Percentiles rank a stretch among this genome's conserved stretches.
These are phyloP conservation scores for Bretziella fagacearum DNA, from an alignment of 2,329 filamentous ascomycete genomes.

Conservation along the genomic window DNA sequence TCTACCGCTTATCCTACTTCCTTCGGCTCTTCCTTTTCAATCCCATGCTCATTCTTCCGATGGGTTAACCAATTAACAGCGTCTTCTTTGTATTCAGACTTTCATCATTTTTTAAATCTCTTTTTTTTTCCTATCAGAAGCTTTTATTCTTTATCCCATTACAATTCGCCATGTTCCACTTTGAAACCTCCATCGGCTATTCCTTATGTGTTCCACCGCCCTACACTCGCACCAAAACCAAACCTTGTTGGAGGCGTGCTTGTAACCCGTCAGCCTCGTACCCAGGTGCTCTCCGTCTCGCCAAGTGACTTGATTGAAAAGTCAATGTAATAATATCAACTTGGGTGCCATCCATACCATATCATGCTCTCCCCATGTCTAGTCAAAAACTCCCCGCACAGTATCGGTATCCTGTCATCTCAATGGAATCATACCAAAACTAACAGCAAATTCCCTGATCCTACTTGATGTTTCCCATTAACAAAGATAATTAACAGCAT, in stretches of 20 bases:
- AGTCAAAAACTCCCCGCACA: neutral
- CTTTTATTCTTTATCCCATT: neutral
- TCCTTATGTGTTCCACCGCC: neutral
- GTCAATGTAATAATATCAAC: too few species aligned
- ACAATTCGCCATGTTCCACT: neutral
- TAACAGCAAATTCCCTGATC: neutral
- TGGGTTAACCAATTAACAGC: neutral
- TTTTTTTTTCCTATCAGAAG: neutral
- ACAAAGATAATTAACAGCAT: neutral
- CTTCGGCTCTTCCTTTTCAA: neutral
- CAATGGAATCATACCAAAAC: neutral
- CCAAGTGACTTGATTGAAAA: too few species aligned
- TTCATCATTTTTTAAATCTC: neutral
- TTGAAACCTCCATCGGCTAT: neutral
- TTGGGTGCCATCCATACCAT: too few species aligned
- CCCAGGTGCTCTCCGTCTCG: neutral
- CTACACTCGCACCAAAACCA: neutral
- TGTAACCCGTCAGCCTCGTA: neutral
- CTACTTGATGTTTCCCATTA: neutral
- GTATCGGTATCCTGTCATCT: neutral
- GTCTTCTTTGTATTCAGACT: too few species aligned
- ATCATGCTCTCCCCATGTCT: neutral
- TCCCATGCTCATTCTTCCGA: neutral
- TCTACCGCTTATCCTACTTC: neutral
- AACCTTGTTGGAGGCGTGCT: neutral